Base-by-base conservation (phyloP, 176 grass and related monocot genomes). In the Secale cereale region DNA sequence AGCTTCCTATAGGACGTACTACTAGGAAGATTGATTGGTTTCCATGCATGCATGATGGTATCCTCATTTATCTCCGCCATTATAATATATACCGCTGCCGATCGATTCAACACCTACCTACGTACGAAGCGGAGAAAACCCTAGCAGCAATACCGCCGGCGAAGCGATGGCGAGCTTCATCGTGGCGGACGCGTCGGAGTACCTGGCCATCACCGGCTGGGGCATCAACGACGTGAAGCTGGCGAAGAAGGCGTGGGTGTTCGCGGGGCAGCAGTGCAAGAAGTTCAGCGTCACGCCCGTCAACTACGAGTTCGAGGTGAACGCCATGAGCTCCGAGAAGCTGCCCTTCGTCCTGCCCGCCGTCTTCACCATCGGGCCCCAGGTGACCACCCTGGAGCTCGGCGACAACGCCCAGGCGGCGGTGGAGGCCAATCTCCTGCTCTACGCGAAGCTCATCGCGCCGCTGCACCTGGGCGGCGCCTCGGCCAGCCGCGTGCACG, bases 191-290 rank as follows among this genome's bases (percentile, higher is more conserved):
- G 65, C 65, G 17, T 68, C 65, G 17, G 65, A 68, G 65, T 68
- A 68, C 65, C 65, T 68, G 17, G 65, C 65, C 31, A 68, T 68
- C 65, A 68, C 17, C 8, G 65, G 65, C 30, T 67, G 65, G 65
- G 65, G 65, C 65, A 67, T 67, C 65, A 31, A 67, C 30, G 65
- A 67, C 65, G 30, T 67, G 65, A 67, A 67, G 30, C 65, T 67
- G 30, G 65, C 65, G 0, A 67, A 67, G 65, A 35, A 67, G 30
- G 16, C 65, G 25, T 19, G 19, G 30, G 65, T 67, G 29, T 66
- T 66, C 64, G 29, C 1, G 30, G 64, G 64, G 7, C 64, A 66
- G 64, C 64, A 66, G 29, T 66, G 64, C 64, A 66, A 66, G 64
- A 66, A 33, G 65, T 68, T 68, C 65, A 68, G 65, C 31, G 7